Evolutionary conservation across 1,284 basidiomycete genomes (phyloP), one percentile per base, ranked within the genome.

Genomic region (Ustilago loliicola): DNA sequence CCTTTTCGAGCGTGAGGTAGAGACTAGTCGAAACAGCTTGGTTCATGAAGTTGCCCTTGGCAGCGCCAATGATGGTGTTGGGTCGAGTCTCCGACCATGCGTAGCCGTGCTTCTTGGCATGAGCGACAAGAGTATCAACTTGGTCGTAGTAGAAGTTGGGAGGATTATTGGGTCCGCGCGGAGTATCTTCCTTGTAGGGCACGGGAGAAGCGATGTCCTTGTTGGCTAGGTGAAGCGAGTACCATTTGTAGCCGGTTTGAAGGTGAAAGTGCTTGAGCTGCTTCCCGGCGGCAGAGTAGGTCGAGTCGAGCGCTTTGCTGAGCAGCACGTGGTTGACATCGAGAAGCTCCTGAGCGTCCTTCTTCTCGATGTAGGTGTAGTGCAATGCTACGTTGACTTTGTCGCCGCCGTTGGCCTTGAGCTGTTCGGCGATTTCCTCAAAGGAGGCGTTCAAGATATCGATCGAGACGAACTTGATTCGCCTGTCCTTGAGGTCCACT

Each of bases 241-340:
- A 76, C 73, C 73, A 76, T 47, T 76, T 76, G 73, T 76, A 76
- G 27, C 73, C 68, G n/a, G 73, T 76, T 38, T 76, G 73, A 52
- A 76, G 65, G 40, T 76, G 73, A 61, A 76, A 76, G 57, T 76
- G 73, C 42, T 63, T 63, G 29, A 76, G 65, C 27, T 53, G 17
- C 34, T 57, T 67, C 10, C 68, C 73, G 2, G 73, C 68, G 1
- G 73, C 68, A 27, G 65, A 52, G n/a, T 57, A 61, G 25, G 73
- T 76, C 13, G 67, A 42, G 21, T 76, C 73, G 42, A 76, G 73
- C 1, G 73, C 73, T 50, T 76, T 76, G 60, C 47, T 64, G n/a
- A 76, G 61, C 29, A 76, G 61, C 8, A 66, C 38, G 53, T 67
- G 67, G 50, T 76, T 76, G 68, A 76, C 27, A 17, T 76, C 73